Conservation (phyloP, 2,329 filamentous ascomycete genomes). For the Ceratocystis eucalypticola region DNA sequence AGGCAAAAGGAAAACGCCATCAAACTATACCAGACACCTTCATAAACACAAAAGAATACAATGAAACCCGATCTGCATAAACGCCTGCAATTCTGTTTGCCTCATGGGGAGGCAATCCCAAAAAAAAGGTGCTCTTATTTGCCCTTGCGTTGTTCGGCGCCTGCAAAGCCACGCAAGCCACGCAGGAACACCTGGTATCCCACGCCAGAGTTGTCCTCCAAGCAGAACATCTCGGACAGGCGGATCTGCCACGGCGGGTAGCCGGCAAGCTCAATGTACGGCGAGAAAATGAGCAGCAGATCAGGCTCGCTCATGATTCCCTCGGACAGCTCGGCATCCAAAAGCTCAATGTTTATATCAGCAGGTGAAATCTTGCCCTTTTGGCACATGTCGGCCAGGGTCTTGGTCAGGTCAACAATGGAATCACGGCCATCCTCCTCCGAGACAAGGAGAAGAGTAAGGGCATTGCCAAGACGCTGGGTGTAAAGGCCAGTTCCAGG, state of each 20-base stretch:
- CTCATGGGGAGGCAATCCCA: not conserved
- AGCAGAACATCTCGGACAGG: conserved; percentile 81
- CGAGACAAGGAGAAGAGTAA: conserved; percentile 47
- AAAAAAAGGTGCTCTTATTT: conserved; percentile 30
- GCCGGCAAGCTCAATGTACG: conserved; percentile 68
- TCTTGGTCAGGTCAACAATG: conserved; percentile 88
- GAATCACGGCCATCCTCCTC: conserved; percentile 83
- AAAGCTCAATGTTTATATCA: conserved; percentile 73
- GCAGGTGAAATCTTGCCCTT: conserved; percentile 64
- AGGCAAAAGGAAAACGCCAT: conserved; percentile 7
- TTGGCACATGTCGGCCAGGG: conserved; percentile 89
- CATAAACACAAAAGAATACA: not conserved
- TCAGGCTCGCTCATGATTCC: conserved; percentile 81
- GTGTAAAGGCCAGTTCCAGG: conserved; percentile 22
- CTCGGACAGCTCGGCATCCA: conserved; percentile 74
- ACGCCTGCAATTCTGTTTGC: not conserved
- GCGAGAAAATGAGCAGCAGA: conserved; percentile 73
- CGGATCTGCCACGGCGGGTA: conserved; percentile 96
- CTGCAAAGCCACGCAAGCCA: conserved; percentile 70
- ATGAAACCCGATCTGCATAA: not conserved
- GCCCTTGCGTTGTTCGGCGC: conserved; percentile 79
- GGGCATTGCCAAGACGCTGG: conserved; percentile 17
- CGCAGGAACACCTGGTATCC: conserved; percentile 89
- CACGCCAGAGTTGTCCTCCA: conserved; percentile 65
- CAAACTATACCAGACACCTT: conserved; percentile 12